These are phyloP conservation scores for Diaporthe batatas DNA, from an alignment of 2,329 filamentous ascomycete genomes.

Conservation along the genomic window DNA sequence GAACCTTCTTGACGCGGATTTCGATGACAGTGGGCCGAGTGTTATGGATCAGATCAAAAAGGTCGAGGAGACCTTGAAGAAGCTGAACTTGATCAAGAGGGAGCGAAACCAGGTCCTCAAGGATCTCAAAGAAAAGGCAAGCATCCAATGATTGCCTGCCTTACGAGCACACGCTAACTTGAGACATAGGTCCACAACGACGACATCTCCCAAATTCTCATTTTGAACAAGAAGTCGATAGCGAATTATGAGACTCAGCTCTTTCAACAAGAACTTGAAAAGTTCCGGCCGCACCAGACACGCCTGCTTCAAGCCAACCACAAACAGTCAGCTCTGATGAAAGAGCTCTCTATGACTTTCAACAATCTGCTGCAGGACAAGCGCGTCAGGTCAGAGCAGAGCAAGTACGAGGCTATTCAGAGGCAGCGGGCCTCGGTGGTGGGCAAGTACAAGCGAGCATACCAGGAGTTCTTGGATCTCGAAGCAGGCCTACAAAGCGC, in stretches of 20 bases:
- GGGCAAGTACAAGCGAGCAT: conserved; percentile 89
- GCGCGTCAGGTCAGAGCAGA: conserved; percentile 92
- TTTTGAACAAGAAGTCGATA: conserved; percentile 97
- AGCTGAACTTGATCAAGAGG: conserved; percentile 90
- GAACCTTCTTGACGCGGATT: conserved; percentile 91
- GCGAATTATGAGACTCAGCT: conserved; percentile 91
- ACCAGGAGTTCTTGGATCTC: conserved; percentile 92
- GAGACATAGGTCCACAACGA: conserved; percentile 84
- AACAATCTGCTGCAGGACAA: conserved; percentile 93
- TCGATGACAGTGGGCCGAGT: conserved; percentile 82
- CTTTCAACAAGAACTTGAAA: conserved; percentile 97
- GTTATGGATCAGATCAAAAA: conserved; percentile 90
- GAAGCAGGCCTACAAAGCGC: conserved; percentile 88
- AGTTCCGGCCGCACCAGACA: conserved; percentile 93
- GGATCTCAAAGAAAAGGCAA: conserved; percentile 96
- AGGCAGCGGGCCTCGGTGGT: conserved; percentile 85
- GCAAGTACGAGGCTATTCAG: conserved; percentile 91
- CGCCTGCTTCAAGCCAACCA: conserved; percentile 93
- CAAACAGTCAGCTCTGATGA: conserved; percentile 94
- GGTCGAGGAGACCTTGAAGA: conserved; percentile 92
- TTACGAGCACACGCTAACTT: conserved; percentile 44
- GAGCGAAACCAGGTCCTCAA: conserved; percentile 94
- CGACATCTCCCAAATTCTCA: conserved; percentile 96
- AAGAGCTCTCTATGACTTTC: conserved; percentile 90
- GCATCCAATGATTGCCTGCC: conserved; percentile 44